Conservation (phyloP, 805 yeast genomes). For the Yarrowia osloensis region DNA sequence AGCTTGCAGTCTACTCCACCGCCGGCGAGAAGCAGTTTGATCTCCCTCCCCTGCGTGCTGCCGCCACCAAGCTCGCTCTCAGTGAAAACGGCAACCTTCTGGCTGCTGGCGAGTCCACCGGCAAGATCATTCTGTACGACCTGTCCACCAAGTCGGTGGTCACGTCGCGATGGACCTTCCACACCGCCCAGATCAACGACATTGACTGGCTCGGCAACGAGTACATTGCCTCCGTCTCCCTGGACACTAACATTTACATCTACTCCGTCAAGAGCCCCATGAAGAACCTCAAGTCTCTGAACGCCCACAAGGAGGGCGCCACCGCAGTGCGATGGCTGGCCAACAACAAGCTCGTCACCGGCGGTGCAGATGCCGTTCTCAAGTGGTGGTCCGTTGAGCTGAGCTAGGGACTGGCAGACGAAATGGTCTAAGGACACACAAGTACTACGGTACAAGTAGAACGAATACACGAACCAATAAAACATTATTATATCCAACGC, state of each 20-base stretch:
- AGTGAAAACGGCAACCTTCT: constrained; percentile 68
- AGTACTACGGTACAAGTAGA: too few species aligned
- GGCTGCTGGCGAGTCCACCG: constrained; percentile 86
- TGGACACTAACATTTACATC: constrained; percentile 78
- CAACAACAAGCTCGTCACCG: constrained; percentile 56
- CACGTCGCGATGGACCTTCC: constrained; percentile 95
- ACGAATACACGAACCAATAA: neutral
- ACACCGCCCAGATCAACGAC: constrained; percentile 74
- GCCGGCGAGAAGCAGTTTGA: constrained; percentile 32
- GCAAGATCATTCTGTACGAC: constrained; percentile 78
- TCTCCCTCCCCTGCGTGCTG: constrained; percentile 56
- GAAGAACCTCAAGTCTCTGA: constrained; percentile 68
- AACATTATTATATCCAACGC: too few species aligned
- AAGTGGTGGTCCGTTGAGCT: constrained; percentile 63
- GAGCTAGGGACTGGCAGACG: neutral
- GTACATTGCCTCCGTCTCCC: constrained; percentile 73
- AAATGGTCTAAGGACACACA: too few species aligned
- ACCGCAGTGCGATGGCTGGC: constrained; percentile 68
- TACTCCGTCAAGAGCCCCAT: constrained; percentile 80
- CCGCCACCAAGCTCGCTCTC: constrained; percentile 62
- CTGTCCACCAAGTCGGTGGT: constrained; percentile 52
- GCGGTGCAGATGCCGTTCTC: constrained; percentile 80
- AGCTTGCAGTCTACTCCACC: constrained; percentile 8
- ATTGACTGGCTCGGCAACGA: constrained; percentile 81
- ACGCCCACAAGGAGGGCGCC: constrained; percentile 90